Base-by-base conservation (phyloP, 371 early-diverging fungal genomes). In the Rhizopus microsporus region DNA sequence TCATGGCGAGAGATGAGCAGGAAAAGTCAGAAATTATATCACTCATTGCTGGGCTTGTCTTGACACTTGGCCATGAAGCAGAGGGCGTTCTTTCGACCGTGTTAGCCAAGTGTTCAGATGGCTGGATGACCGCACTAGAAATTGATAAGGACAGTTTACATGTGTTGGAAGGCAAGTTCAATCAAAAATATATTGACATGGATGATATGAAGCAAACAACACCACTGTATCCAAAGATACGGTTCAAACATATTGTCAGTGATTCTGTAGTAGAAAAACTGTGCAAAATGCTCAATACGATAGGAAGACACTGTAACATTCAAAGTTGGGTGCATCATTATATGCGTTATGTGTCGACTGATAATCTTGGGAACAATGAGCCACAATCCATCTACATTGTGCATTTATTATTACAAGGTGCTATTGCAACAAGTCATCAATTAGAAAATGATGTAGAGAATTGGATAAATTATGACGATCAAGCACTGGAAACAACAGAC, bases 331-430 rank as follows among this genome's bases (percentile, higher is more conserved):
- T 75, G 7, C 70, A 76, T 34, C 75, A 76, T 61, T 82, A 80
- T 48, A 70, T 78, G 59, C 49, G 52, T 2, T 75, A 76, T 40
- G n/a, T 84, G 6, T 60, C 52, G 3, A 31, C 31, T 4, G 65
- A 66, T 4, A 53, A 51, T 31, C 54, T 60, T 2, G 49, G 43
- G 15, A 53, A 54, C 13, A 69, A 64, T 39, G 74, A 78, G 15
- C 77, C 83, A 0, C 77, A 77, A 53, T 76, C 80, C n/a, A 63
- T 68, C 8, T 83, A 59, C 33, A 63, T 83, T 33, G 52, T 83
- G 3, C 76, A 80, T 47, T 62, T 81, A 7, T 52, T 86, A 7
- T 64, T 79, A 29, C 54, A 75, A 3, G 86, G 84, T 4, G 71
- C 71, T 7, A 15, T 35, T 15, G 37, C 45, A 17, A 38, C 45